These are phyloP conservation scores for Pisolithus microcarpus DNA, from an alignment of 768 basidiomycete genomes.

Conservation along the genomic window DNA sequence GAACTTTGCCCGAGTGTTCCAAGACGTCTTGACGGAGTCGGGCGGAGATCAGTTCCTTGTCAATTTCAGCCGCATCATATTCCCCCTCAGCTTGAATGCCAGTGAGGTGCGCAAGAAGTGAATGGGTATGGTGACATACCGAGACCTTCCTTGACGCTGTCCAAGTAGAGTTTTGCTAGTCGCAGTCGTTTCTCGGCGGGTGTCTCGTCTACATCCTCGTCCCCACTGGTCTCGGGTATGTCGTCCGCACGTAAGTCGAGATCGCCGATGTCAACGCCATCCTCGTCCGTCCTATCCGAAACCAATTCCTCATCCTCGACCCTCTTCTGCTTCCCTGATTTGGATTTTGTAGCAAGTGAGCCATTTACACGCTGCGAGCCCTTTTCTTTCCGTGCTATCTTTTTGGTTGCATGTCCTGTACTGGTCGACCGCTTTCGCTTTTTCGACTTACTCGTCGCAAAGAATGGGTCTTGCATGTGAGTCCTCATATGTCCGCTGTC, in stretches of 20 bases:
- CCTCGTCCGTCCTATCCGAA: slow-evolving; percentile 54
- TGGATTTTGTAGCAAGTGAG: slow-evolving; percentile 6
- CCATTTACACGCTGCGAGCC: slow-evolving; percentile 10
- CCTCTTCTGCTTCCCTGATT: slow-evolving; percentile 17
- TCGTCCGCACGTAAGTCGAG: slow-evolving; percentile 62
- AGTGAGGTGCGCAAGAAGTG: slow-evolving; percentile 1
- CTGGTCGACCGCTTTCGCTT: slow-evolving; percentile 53
- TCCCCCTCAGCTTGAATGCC: slow-evolving; percentile 61
- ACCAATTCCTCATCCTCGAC: slow-evolving; percentile 55
- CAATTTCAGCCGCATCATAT: slow-evolving; percentile 93
- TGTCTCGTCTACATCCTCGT: slow-evolving; percentile 84
- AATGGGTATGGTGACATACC: slow-evolving; percentile 33
- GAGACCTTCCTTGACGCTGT: slow-evolving; percentile 71
- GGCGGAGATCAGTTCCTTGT: slow-evolving; percentile 85
- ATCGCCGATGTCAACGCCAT: slow-evolving; percentile 53
- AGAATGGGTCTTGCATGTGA: slow-evolving; percentile 82
- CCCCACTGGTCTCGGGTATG: slow-evolving; percentile 58
- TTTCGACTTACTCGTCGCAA: slow-evolving; percentile 40
- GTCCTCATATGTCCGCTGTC: not conserved
- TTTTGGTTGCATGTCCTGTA: slow-evolving; percentile 23
- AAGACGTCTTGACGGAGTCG: slow-evolving; percentile 89
- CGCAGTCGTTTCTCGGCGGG: slow-evolving; percentile 89
- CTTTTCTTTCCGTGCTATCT: slow-evolving; percentile 12
- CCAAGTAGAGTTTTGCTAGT: slow-evolving; percentile 84
- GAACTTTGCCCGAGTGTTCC: slow-evolving; percentile 82